These are phyloP conservation scores for Breviolum minutum DNA, from an alignment of 73 alveolate species.

Conservation along the genomic window DNA sequence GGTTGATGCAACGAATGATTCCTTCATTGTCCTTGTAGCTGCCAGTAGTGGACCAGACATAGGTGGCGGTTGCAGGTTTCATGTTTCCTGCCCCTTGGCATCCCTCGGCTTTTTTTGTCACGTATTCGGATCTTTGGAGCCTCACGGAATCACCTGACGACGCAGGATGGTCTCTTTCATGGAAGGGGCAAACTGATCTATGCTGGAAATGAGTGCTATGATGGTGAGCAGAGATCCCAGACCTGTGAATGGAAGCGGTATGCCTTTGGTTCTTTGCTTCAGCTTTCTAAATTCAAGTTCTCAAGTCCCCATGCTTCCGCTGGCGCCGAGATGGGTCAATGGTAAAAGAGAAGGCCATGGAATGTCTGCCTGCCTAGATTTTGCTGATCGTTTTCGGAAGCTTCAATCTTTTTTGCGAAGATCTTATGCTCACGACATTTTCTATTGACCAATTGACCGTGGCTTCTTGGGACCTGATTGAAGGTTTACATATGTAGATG, in stretches of 20 bases:
- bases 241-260: background rate
- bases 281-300: background rate
- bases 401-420: background rate
- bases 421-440: slow-evolving; percentile 70
- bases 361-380: slow-evolving; percentile 37
- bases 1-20: too few relatives aligned
- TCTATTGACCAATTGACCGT: background rate
- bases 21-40: too few relatives aligned
- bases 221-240: slow-evolving; percentile 96
- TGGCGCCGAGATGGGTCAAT: slow-evolving; percentile 96
- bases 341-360: slow-evolving; percentile 96
- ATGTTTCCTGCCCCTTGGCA: background rate
- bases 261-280: background rate
- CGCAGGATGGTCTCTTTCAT: slow-evolving; percentile 97
- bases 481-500: slow-evolving; percentile 97
- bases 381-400: background rate
- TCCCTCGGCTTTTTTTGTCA: background rate
- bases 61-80: too few relatives aligned
- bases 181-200: slow-evolving; percentile 98
- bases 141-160: background rate
- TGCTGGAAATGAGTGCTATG: slow-evolving; percentile 98
- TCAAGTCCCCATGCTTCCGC: background rate
- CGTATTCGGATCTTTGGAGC: background rate
- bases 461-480: background rate
- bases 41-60: too few relatives aligned